Conservation (phyloP, 2,329 filamentous ascomycete species). For the Ilyonectria destructans region DNA sequence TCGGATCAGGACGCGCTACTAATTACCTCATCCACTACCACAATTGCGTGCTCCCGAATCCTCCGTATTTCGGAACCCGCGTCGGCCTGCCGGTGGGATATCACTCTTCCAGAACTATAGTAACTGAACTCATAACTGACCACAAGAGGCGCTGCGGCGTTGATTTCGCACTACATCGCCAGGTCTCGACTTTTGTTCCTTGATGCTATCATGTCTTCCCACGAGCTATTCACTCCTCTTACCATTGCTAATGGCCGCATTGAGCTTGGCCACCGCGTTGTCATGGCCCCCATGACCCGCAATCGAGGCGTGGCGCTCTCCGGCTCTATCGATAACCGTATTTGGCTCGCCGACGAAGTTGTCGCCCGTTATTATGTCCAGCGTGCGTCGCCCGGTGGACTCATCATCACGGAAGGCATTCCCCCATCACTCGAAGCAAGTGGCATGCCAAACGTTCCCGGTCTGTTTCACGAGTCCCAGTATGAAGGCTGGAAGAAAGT, state of each 20-base stretch:
- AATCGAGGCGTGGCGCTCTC: constrained; percentile 7
- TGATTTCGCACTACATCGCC: not conserved
- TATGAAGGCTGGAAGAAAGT: constrained; percentile 11
- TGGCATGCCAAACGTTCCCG: constrained; percentile 13
- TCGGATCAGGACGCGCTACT: not conserved
- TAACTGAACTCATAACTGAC: not conserved
- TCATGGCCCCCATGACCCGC: constrained; percentile 16
- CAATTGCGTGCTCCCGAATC: not conserved
- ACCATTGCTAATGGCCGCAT: constrained; percentile 17
- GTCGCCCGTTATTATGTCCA: constrained; percentile 10
- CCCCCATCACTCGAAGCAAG: constrained; percentile 11
- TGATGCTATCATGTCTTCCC: not conserved
- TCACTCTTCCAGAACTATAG: not conserved
- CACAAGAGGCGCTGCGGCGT: not conserved
- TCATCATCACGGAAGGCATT: constrained; percentile 19
- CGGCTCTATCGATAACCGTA: not conserved
- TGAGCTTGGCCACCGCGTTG: constrained; percentile 12
- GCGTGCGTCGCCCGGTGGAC: constrained; percentile 15
- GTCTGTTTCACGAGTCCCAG: constrained; percentile 11
- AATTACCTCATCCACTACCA: not conserved
- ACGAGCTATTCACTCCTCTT: constrained; percentile 5
- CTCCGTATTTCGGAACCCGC: not conserved
- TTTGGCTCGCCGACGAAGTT: constrained; percentile 2
- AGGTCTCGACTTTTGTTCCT: not conserved
- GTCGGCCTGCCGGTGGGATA: not conserved